Percentiles rank a stretch among this genome's conserved stretches.
Evolutionary conservation across 192 early-diverging fungal species (phyloP).

Genomic region (Spizellomyces sp.): DNA sequence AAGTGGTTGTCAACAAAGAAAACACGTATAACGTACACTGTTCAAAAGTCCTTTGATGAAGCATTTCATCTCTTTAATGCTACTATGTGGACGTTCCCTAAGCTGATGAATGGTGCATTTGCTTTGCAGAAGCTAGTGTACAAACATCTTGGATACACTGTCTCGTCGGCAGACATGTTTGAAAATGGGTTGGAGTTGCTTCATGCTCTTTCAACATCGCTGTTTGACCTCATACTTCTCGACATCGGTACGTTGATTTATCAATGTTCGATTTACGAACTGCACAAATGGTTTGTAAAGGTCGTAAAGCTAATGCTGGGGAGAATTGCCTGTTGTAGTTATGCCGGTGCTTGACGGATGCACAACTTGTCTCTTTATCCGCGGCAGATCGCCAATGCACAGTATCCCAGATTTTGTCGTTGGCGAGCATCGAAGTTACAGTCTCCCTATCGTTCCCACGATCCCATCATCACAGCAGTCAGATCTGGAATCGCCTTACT

Average conservation of each 20-base stretch:
- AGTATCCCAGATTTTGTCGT: not conserved
- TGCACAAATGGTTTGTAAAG: not conserved
- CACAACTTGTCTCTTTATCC: not conserved
- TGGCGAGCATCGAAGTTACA: too few species aligned
- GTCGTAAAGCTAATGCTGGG: not conserved
- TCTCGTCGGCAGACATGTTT: constrained; percentile 9
- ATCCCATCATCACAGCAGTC: too few species aligned
- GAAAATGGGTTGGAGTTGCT: constrained; percentile 11
- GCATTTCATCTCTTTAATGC: too few species aligned
- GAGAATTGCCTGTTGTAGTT: not conserved
- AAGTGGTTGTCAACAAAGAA: too few species aligned
- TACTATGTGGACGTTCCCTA: too few species aligned
- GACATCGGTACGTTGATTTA: constrained; percentile 3
- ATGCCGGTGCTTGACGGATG: constrained; percentile 13
- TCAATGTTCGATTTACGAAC: too few species aligned
- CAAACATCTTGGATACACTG: constrained; percentile 1
- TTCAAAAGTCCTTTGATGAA: too few species aligned
- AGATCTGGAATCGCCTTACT: too few species aligned
- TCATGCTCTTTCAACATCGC: not conserved
- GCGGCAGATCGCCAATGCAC: not conserved
- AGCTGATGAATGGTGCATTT: too few species aligned
- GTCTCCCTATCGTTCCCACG: too few species aligned
- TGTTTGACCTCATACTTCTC: constrained; percentile 12
- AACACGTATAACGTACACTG: too few species aligned
- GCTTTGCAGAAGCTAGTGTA: constrained; percentile 2